Conservation (phyloP, 352 stramenopile genomes). For the Phytophthora pini region DNA sequence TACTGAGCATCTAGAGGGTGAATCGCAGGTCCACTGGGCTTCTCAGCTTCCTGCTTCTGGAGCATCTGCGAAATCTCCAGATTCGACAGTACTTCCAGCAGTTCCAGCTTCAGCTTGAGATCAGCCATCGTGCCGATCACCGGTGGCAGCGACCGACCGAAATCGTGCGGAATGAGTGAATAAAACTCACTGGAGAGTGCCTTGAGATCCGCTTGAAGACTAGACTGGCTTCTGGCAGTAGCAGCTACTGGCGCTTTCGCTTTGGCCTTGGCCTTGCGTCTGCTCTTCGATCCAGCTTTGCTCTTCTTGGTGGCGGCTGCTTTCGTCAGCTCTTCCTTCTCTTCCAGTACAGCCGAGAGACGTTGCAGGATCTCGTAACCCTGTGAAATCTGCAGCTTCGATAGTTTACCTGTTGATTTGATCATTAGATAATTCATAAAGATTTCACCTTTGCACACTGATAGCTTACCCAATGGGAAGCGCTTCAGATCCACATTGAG, state of each 20-base stretch:
- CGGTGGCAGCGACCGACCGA: slow-evolving; percentile 58
- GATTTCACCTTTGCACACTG: too few relatives aligned
- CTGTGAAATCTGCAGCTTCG: slow-evolving; percentile 67
- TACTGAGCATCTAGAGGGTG: slow-evolving; percentile 67
- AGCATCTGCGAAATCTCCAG: slow-evolving; percentile 71
- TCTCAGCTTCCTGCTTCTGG: slow-evolving; percentile 41
- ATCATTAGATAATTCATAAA: too few relatives aligned
- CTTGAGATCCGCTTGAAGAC: slow-evolving; percentile 50
- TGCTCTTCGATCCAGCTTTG: slow-evolving; percentile 28
- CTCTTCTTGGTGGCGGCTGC: slow-evolving; percentile 10
- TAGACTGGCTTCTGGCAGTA: slow-evolving; percentile 22
- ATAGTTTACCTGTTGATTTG: slow-evolving; percentile 40
- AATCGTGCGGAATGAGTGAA: slow-evolving; percentile 74
- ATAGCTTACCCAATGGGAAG: slow-evolving; percentile 46
- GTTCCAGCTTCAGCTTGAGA: slow-evolving; percentile 64
- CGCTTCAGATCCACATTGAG: slow-evolving; percentile 65
- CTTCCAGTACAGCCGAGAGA: slow-evolving; percentile 48
- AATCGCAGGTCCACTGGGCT: slow-evolving; percentile 19
- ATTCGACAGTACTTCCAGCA: slow-evolving; percentile 67
- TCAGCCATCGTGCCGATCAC: slow-evolving; percentile 60
- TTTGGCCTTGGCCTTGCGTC: slow-evolving; percentile 36
- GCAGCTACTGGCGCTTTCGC: slow-evolving; percentile 28
- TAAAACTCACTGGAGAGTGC: slow-evolving; percentile 72
- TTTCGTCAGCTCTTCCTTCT: slow-evolving; percentile 44
- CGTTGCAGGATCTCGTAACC: slow-evolving; percentile 63